Evolutionary conservation across 2,329 filamentous ascomycete species (phyloP), one percentile per base, ranked within the genome.

Genomic region (Colletotrichum chrysophilum): DNA sequence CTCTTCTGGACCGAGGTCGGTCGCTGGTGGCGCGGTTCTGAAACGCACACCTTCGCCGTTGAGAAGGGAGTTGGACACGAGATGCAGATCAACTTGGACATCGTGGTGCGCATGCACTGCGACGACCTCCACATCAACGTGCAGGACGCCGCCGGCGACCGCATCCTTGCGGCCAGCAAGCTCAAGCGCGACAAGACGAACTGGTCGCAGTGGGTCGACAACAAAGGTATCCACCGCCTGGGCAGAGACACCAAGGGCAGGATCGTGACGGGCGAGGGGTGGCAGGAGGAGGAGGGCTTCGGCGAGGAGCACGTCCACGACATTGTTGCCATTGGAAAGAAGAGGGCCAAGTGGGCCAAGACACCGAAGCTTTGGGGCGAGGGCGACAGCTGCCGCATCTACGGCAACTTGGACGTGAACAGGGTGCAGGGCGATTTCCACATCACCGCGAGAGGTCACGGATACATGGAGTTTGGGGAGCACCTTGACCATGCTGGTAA

Each of bases 381-480:
- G 26, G 85, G 89, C 18, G 94, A 98, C 83, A 94, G 94, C 77
- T 99, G 97, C 84, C 92, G 97, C 64, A 92, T 99, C 77, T 99
- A 92, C 84, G 97, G 97, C 38, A 97, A 92, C 80, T 85, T 99
- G 83, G 94, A 98, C 79, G 91, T 97, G 79, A 99, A 99, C 85
- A 98, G 97, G 87, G 97, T 99, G 60, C 96, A 98, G 85, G 97
- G 96, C 5, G 96, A 99, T 84, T 98, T 99, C 83, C 97, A 99
- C 83, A 97, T 99, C 81, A 99, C 97, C 3, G 97, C 97, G 4
- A 88, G 96, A 77, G 97, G 97, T 1, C 96, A 98, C 84, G 97
- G 97, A n/a, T 99, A 99, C 85, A 91, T 92, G 85, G 95, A 96
- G 82, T 89, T 92, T 78, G 94, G 93, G 52, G 88, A 87, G 52